Evolutionary conservation across 768 basidiomycete genomes (phyloP).

Genomic region (Fomitopsis pulvina): DNA sequence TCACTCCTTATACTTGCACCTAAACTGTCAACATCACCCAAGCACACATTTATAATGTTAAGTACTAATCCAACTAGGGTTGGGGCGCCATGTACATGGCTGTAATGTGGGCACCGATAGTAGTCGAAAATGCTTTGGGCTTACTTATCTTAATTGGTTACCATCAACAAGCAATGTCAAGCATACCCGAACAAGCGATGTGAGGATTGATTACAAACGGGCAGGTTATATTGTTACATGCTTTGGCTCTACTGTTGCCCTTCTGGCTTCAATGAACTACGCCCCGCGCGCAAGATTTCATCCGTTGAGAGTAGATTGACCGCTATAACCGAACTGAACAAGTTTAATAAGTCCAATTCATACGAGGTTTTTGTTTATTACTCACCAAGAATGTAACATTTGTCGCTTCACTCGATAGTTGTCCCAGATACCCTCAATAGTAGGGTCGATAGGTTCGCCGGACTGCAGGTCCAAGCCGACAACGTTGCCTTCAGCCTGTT

Average conservation of each 20-base stretch:
- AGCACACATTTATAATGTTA: no score
- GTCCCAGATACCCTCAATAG: conserved; percentile 95
- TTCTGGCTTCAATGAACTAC: conserved; percentile 82
- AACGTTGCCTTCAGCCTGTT: conserved; percentile 86
- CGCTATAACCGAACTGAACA: conserved; percentile 81
- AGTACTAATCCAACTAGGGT: no score
- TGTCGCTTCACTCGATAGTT: conserved; percentile 98
- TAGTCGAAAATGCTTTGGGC: no score
- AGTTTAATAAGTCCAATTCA: conserved; percentile 19
- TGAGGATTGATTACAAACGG: no score
- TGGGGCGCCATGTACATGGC: no score
- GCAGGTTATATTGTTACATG: neutral
- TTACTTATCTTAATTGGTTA: neutral
- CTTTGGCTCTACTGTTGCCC: conserved; percentile 41
- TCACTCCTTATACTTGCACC: no score
- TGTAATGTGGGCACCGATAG: no score
- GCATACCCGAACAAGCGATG: no score
- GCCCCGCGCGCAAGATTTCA: conserved; percentile 88
- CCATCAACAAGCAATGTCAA: neutral
- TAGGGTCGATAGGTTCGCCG: conserved; percentile 95
- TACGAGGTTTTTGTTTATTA: conserved; percentile 12
- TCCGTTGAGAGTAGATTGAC: conserved; percentile 93
- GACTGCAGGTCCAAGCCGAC: conserved; percentile 91
- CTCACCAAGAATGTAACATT: conserved; percentile 95
- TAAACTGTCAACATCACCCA: no score